Base-by-base conservation (phyloP, 1,139 yeast genomes). In the Zygoascus hellenicus region DNA sequence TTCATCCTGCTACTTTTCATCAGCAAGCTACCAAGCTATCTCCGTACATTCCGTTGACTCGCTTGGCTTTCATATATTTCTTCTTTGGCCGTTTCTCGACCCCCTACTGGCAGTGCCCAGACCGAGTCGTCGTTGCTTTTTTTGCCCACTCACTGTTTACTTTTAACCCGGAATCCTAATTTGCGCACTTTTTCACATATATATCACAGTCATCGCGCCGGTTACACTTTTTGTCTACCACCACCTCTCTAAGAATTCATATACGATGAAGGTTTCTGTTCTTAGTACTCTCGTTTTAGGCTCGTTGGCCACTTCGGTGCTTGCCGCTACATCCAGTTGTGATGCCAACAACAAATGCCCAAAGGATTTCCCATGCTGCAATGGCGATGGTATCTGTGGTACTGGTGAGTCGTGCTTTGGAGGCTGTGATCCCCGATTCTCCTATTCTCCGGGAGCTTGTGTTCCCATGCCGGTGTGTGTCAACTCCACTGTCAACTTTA, bases 361-460 rank as follows among this genome's bases (percentile, higher is more conserved):
- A 1, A 75, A 77, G 57, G 73, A 71, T 38, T 60, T 68, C 48
- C 95, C 95, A 43, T 87, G 96, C 63, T 87, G 96, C 64, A 80
- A 87, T 19, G 82, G 78, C 53, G 83, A 78, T 56, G 95, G 95
- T 38, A 70, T 67, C 13, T 87, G 96, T 72, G 95, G 96, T 48
- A 75, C 82, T 30, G 96, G 95, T 2, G 71, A 80, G 11, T 71
- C 74, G 59, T 87, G 96, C 70, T 71, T 86, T 45, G 89, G 88
- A 48, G 90, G 95, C 9, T 85, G 95, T 66, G 87, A 84, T 65
- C 77, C 85, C 37, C 72, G 82, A 58, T 79, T 59, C 60, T 83
- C 92, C 1, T 78, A 64, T 65, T 74, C 74, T 57, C 66, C 76
- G 48, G 61, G 75, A 9, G 75, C 89, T 14, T 85, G 95, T 65